A percentile compares a stretch with the other conserved stretches of the same genome.
These are phyloP conservation scores for Hypoxylon sp. DNA, from an alignment of 2,329 filamentous ascomycete species.

Conservation along the genomic window DNA sequence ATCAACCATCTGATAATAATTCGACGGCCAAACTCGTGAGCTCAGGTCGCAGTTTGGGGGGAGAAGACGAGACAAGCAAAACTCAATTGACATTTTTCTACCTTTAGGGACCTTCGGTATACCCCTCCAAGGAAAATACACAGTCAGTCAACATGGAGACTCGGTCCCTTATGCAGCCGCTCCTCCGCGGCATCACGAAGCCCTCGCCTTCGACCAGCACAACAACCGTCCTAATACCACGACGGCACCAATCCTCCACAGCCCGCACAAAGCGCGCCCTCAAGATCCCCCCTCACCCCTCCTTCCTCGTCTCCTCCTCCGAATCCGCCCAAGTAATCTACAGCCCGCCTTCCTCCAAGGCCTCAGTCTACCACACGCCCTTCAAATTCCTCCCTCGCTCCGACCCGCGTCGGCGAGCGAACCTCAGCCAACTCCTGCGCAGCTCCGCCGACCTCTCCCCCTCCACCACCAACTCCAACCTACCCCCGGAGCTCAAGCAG, in stretches of 20 bases:
- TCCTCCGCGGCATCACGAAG: conserved; percentile 41
- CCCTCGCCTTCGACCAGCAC: conserved; percentile 21
- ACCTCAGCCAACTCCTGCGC: conserved; percentile 63
- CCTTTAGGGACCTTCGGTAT: neutral
- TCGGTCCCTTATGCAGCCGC: conserved; percentile 47
- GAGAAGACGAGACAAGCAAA: conserved; percentile 12
- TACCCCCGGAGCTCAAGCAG: conserved; percentile 34
- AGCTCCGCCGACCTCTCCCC: conserved; percentile 49
- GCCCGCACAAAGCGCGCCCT: conserved; percentile 70
- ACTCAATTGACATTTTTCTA: neutral
- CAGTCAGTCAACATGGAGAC: conserved; percentile 48
- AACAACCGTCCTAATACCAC: conserved; percentile 48
- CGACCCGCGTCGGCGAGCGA: conserved; percentile 68
- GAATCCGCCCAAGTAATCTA: conserved; percentile 64
- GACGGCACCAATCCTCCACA: conserved; percentile 66
- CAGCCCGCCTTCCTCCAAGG: conserved; percentile 69
- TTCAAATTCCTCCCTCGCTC: conserved; percentile 74
- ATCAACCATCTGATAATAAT: conserved; percentile 22
- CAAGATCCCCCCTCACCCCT: conserved; percentile 73
- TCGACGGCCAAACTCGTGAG: conserved; percentile 16
- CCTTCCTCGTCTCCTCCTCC: conserved; percentile 64
- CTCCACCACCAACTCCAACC: conserved; percentile 34
- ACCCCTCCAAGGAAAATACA: neutral
- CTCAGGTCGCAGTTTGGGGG: conserved; percentile 28
- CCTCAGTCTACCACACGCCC: conserved; percentile 75